Base-by-base conservation (phyloP, 192 early-diverging fungal species). In the Linderina pennispora region DNA sequence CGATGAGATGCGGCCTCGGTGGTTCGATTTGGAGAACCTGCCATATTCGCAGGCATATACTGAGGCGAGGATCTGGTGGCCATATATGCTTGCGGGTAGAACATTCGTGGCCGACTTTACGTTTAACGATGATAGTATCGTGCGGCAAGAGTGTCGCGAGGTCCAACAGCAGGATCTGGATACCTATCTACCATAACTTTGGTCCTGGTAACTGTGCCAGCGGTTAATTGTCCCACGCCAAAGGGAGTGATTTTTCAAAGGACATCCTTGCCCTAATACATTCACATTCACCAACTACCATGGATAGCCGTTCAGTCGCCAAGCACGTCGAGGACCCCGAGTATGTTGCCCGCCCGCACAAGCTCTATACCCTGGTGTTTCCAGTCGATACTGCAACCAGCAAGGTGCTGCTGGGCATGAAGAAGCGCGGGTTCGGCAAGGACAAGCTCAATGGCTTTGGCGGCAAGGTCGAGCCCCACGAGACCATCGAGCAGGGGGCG, bases 351-450 rank as follows among this genome's bases (percentile, higher is more conserved):
- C 46, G 31, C 48, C 47, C 46, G 16, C 67, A 71, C 43, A 50
- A 52, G 15, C 55, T 71, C 15, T 71, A 55, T 32, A 71, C 67
- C 21, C 60, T 71, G 15, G 28, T 71, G 31, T 71, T 71, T n/a
- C 67, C 67, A 4, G 33, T 71, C 18, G 50, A 55, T 26, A 2
- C 4, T 20, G 16, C 45, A 1, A 28, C 32, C 13, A 21, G 18
- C 18, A 22, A 74, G 49, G 77, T 88, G 32, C 69, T 86, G 3
- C 75, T 90, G 16, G 87, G 87, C 0, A 77, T 85, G 69, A 90
- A 90, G 60, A 90, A 90, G 55, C 80, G 87, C 8, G 87, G 87
- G 7, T 86, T 90, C 51, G 87, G 87, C 20, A 53, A 60, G 14
- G 67, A 75, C 38, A 75, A 78, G 18, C 75, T 66, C 63, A 89